phyloP scores from a whole-genome alignment of 2,329 filamentous ascomycete species.

The Neonectria sp. region DNA sequence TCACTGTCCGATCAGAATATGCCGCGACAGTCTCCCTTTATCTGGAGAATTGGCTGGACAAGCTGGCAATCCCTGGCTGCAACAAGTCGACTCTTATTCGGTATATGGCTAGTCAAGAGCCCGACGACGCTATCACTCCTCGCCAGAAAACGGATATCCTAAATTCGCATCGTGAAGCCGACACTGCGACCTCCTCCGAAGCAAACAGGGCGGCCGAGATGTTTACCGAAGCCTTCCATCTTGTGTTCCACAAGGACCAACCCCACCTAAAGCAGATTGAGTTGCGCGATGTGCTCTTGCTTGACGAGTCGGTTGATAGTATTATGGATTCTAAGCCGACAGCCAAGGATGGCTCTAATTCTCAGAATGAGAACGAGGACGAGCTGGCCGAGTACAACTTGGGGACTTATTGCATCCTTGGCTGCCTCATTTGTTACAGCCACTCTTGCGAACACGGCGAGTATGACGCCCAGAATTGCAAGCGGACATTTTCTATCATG shows the following conservation, averaged over 20 bases:
- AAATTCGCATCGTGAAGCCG: constrained; percentile 62
- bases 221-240: constrained; percentile 71
- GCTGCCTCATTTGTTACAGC: constrained; percentile 72
- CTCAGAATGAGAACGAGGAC: constrained; percentile 54
- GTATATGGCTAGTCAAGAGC: constrained; percentile 66
- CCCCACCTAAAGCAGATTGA: constrained; percentile 58
- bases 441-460: constrained; percentile 75
- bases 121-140: constrained; percentile 65
- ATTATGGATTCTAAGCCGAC: constrained; percentile 68
- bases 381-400: constrained; percentile 63
- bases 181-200: constrained; percentile 56
- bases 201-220: constrained; percentile 61
- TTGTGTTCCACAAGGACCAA: constrained; percentile 62
- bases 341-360: constrained; percentile 60
- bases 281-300: constrained; percentile 66
- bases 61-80: constrained; percentile 65
- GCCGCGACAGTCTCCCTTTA: constrained; percentile 67
- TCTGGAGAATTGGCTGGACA: constrained; percentile 67
- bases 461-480: constrained; percentile 67
- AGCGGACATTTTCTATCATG: constrained; percentile 67
- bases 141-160: constrained; percentile 69
- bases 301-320: constrained; percentile 69
- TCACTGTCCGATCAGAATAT: constrained; percentile 66
- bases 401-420: constrained; percentile 69
- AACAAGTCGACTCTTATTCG: constrained; percentile 68